Evolutionary conservation across 345 rosid genomes (phyloP).

Genomic region (Melastoma malabathricum): DNA sequence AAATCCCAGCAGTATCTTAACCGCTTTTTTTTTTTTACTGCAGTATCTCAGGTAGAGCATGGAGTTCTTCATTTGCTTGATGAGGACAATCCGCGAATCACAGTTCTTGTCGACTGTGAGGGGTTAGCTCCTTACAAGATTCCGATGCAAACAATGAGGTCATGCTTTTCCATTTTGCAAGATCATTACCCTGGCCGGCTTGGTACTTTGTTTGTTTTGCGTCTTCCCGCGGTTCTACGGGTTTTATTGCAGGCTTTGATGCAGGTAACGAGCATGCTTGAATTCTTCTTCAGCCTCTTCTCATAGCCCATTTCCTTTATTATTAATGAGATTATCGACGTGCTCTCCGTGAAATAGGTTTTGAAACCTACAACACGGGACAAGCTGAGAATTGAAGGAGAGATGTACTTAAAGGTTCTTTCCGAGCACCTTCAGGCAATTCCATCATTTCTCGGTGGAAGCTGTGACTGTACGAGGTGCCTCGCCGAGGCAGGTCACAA

Average conservation of each 20-base stretch:
- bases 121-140: slow-evolving; percentile 70
- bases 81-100: slow-evolving; percentile 48
- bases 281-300: background rate
- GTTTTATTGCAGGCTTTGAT: slow-evolving; percentile 77
- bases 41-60: slow-evolving; percentile 92
- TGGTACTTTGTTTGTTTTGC: slow-evolving; percentile 67
- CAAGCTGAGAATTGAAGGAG: slow-evolving; percentile 82
- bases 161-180: slow-evolving; percentile 76
- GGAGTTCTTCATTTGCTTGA: slow-evolving; percentile 52
- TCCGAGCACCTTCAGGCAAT: slow-evolving; percentile 48
- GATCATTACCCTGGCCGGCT: slow-evolving; percentile 84
- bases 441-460: slow-evolving; percentile 79
- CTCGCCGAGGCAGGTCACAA: slow-evolving; percentile 12
- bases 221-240: slow-evolving; percentile 77
- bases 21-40: slow-evolving; percentile 3
- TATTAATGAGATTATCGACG: too few relatives aligned
- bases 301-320: too few relatives aligned
- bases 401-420: slow-evolving; percentile 39
- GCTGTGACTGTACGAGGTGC: slow-evolving; percentile 60
- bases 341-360: slow-evolving; percentile 23
- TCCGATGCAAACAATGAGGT: slow-evolving; percentile 88
- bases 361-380: slow-evolving; percentile 65
- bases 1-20: too few relatives aligned
- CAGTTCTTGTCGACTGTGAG: slow-evolving; percentile 82
- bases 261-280: slow-evolving; percentile 37